Percentiles rank a stretch among this genome's conserved stretches.
Evolutionary conservation across 441 rosid species (phyloP).

Genomic region (Pelargonium australe): DNA sequence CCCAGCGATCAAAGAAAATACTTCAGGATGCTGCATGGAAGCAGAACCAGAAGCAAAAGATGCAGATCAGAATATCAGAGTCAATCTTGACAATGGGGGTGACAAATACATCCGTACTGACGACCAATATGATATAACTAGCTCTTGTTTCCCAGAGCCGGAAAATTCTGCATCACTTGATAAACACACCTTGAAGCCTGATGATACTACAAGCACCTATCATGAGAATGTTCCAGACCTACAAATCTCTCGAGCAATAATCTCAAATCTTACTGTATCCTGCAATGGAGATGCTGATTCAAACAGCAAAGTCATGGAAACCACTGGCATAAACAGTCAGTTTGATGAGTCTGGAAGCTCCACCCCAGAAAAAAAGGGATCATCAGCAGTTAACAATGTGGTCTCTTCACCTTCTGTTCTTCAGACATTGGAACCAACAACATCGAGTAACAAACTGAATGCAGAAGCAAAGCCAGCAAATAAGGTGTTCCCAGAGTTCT

Average conservation of each 20-base stretch:
- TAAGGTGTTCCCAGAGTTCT: constrained; percentile 15
- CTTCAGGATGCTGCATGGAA: background rate
- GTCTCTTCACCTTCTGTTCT: constrained; percentile 18
- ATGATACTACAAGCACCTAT: constrained; percentile 16
- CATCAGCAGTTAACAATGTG: constrained; percentile 13
- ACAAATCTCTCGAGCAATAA: no score
- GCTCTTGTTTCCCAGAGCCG: no score
- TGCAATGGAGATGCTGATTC: no score
- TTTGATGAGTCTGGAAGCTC: constrained; percentile 13
- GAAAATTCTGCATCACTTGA: background rate
- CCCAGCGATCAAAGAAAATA: constrained; percentile 18
- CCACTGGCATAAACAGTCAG: constrained; percentile 12
- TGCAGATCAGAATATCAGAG: constrained; percentile 19
- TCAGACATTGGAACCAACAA: constrained; percentile 7
- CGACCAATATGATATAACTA: no score
- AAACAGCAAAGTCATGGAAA: constrained; percentile 12
- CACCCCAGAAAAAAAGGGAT: constrained; percentile 8
- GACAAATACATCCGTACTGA: constrained; percentile 2
- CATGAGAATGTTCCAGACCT: constrained; percentile 12
- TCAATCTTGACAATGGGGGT: constrained; percentile 9
- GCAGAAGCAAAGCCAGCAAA: constrained; percentile 20
- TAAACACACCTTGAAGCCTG: constrained; percentile 20
- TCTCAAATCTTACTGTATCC: background rate
- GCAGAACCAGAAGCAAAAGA: background rate
- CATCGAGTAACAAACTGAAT: constrained; percentile 14